Evolutionary conservation across 2,329 filamentous ascomycete genomes (phyloP), one percentile per base, ranked within the genome.

Genomic region (Stemphylium lycopersici): DNA sequence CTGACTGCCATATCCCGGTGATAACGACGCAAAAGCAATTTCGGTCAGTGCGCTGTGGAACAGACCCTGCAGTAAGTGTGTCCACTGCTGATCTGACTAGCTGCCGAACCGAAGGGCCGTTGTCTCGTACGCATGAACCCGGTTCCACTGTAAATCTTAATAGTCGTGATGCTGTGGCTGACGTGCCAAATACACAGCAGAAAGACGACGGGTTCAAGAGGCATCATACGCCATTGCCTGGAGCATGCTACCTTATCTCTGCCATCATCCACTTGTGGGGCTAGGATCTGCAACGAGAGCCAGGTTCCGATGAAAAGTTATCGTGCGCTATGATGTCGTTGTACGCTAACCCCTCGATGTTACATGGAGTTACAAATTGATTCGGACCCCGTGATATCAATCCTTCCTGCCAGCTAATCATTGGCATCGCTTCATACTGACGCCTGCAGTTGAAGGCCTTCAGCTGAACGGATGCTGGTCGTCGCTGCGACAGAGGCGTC

Each of bases 91-190:
- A 50, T 56, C 53, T 18, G 32, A 48, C 53, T 53, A 53, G 53
- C 36, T 56, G 44, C 53, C 53, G 53, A 48, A 24, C 43, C 43
- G 36, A 34, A 50, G 36, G 41, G 37, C 48, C 47, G 47, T 44
- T 55, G 55, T 52, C 56, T 56, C 52, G 33, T 45, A 50, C 47
- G 51, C 51, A 58, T 55, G 39, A 58, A 47, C 55, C 47, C 26
- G 11, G 42, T 39, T 50, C 46, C 46, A 51, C 51, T 41, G 15
- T 47, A 49, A 49, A 42, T 53, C 31, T 46, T 43, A 22, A 45
- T 54, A 26, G 37, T 46, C 40, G 26, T 34, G 34, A 29, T 49
- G 40, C 34, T 32, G 42, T 37, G 29, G 24, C n/a, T 11, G n/a
- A 36, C 16, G 33, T 11, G 26, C 26, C 26, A 29, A 11, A 29